Evolutionary conservation across 2,329 filamentous ascomycete species (phyloP).

Genomic region (Neospermospora avenae): DNA sequence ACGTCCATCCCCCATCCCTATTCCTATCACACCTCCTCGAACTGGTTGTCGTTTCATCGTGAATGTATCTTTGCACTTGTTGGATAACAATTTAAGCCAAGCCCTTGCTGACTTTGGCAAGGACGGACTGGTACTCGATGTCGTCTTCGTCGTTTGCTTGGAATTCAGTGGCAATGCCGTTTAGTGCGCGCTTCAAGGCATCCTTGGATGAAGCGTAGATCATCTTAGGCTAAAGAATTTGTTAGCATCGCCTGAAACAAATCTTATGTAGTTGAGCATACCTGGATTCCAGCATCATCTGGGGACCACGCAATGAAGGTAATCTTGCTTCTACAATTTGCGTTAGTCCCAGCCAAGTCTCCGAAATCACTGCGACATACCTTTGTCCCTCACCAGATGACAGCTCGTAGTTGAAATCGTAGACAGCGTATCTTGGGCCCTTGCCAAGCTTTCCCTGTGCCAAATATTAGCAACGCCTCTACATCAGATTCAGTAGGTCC

Average conservation of each 20-base stretch:
- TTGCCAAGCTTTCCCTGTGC: conserved; percentile 54
- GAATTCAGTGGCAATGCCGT: conserved; percentile 70
- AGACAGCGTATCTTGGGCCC: conserved; percentile 80
- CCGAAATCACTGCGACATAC: conserved; percentile 41
- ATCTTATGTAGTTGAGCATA: conserved; percentile 41
- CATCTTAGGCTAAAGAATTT: conserved; percentile 72
- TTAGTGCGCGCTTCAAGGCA: conserved; percentile 75
- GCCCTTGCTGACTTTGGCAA: conserved; percentile 63
- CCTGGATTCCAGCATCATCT: conserved; percentile 76
- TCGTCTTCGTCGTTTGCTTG: conserved; percentile 84
- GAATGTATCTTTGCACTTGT: conserved; percentile 2
- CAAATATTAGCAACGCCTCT: conserved; percentile 6
- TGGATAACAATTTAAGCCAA: conserved; percentile 42
- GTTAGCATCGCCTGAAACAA: conserved; percentile 6
- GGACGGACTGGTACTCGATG: conserved; percentile 72
- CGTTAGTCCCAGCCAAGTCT: not conserved
- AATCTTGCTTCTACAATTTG: conserved; percentile 63
- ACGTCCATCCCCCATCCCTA: conserved; percentile 12
- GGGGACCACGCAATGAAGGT: conserved; percentile 78
- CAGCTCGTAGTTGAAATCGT: conserved; percentile 77
- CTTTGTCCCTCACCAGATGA: conserved; percentile 69
- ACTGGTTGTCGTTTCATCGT: conserved; percentile 5
- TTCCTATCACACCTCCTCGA: not conserved
- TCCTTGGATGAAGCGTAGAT: conserved; percentile 88
- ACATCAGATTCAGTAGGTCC: not conserved